phyloP scores from a whole-genome alignment of 2,329 filamentous ascomycete species.

The Apiospora marii region DNA sequence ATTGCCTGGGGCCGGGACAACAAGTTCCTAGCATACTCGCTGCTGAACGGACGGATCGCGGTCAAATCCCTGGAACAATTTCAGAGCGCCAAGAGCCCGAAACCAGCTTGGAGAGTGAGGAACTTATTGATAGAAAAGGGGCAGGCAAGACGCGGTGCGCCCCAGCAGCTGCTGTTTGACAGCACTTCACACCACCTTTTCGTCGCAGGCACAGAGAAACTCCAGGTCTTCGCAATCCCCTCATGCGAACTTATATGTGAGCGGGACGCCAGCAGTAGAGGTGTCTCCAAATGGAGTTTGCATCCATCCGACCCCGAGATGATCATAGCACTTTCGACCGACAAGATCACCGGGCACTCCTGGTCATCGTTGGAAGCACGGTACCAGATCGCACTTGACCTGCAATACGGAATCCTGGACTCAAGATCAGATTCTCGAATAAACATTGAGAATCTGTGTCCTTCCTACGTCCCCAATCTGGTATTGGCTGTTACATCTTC shows the following conservation, averaged over 20 bases:
- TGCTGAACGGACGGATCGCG: slow-evolving; percentile 23
- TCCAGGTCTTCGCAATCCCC: slow-evolving; percentile 24
- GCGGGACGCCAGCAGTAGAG: background rate
- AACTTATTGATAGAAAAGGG: slow-evolving; percentile 23
- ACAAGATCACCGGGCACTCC: background rate
- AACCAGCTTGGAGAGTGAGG: background rate
- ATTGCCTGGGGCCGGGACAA: slow-evolving; percentile 26
- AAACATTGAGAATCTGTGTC: background rate
- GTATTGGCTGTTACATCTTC: background rate
- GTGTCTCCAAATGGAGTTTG: background rate
- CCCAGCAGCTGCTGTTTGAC: slow-evolving; percentile 27
- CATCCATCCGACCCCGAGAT: background rate
- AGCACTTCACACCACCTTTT: slow-evolving; percentile 24
- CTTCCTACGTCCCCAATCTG: background rate
- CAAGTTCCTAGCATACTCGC: slow-evolving; percentile 27
- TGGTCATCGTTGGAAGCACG: background rate
- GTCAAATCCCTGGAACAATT: background rate
- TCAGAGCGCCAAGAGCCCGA: background rate
- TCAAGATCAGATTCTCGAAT: background rate
- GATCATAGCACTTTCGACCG: background rate
- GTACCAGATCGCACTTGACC: background rate
- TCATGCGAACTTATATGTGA: background rate
- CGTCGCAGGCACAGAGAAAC: slow-evolving; percentile 21
- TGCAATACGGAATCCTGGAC: background rate
- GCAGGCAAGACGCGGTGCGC: slow-evolving; percentile 21